These are phyloP conservation scores for Warburgia ugandensis DNA, from an alignment of 164 flowering plant species.

Conservation along the genomic window DNA sequence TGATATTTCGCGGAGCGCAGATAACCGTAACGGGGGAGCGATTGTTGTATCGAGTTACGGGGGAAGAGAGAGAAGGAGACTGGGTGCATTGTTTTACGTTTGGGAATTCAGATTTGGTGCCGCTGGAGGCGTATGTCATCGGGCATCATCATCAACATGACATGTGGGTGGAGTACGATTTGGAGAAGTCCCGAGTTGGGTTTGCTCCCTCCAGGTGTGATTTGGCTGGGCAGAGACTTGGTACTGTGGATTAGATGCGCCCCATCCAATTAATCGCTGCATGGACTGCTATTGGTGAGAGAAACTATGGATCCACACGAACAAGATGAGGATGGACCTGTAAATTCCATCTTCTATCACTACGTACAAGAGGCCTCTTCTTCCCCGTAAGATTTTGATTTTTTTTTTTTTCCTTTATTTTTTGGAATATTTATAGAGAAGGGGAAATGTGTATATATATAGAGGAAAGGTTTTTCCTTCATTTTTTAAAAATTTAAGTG, in stretches of 20 bases:
- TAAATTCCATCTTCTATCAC: too few species aligned
- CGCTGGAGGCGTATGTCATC: conserved; percentile 59
- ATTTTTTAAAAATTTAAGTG: too few species aligned
- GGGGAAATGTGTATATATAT: too few species aligned
- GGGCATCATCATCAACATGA: conserved; percentile 89
- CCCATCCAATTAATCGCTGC: too few species aligned
- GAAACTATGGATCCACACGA: too few species aligned
- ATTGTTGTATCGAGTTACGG: conserved; percentile 56
- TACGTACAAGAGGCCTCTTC: too few species aligned
- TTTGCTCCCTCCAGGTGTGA: conserved; percentile 63
- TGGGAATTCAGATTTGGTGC: conserved; percentile 75
- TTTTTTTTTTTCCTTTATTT: neutral
- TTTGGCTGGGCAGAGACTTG: conserved; percentile 23
- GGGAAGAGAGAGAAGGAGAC: conserved; percentile 29
- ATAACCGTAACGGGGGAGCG: conserved; percentile 52
- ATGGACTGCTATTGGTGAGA: too few species aligned
- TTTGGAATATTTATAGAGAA: neutral
- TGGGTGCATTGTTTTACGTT: conserved; percentile 67
- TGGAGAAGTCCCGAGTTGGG: conserved; percentile 55
- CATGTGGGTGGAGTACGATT: conserved; percentile 85
- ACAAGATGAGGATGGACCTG: too few species aligned
- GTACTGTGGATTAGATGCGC: too few species aligned
- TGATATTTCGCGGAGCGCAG: conserved; percentile 73
- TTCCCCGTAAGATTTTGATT: neutral
- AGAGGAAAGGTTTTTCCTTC: too few species aligned